A percentile compares a stretch with the other conserved stretches of the same genome.
Conservation (phyloP, 164 flowering plant species). For the Berberis vulgaris region DNA sequence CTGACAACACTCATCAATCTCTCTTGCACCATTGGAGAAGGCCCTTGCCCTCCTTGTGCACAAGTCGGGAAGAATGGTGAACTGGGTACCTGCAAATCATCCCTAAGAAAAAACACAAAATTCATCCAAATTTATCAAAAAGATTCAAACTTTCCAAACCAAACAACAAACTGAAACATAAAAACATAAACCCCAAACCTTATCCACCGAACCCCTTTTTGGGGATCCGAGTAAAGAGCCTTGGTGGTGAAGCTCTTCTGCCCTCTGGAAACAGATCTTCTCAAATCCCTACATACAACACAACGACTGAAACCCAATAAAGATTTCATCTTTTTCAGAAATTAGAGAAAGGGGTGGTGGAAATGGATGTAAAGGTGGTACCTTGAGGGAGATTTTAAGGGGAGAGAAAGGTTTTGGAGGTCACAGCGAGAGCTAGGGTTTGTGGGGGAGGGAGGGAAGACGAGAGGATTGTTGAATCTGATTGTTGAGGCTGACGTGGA, state of each 20-base stretch:
- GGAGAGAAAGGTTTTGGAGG: conserved; percentile 24
- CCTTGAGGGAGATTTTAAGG: conserved; percentile 18
- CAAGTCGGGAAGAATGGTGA: conserved; percentile 62
- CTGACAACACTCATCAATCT: conserved; percentile 81
- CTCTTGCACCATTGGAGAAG: conserved; percentile 77
- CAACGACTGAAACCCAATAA: background rate
- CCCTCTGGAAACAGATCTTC: conserved; percentile 10
- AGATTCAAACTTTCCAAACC: too few species aligned
- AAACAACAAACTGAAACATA: background rate
- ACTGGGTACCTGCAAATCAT: conserved; percentile 67
- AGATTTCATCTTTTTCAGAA: background rate
- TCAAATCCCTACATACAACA: conserved; percentile 25
- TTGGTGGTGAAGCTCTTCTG: conserved; percentile 17
- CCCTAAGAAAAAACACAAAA: conserved; percentile 29
- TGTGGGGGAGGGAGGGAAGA: conserved; percentile 27
- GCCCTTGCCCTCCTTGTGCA: conserved; percentile 35
- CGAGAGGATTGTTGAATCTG: conserved; percentile 19
- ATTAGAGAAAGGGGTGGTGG: too few species aligned
- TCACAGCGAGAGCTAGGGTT: conserved; percentile 22
- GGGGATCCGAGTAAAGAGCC: conserved; percentile 34
- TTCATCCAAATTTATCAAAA: too few species aligned
- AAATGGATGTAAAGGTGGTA: too few species aligned
- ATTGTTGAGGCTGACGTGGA: conserved; percentile 31
- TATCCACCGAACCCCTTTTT: conserved; percentile 74
- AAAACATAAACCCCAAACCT: conserved; percentile 33